Conservation (phyloP, 768 basidiomycete species). For the Boletus patriciae region DNA sequence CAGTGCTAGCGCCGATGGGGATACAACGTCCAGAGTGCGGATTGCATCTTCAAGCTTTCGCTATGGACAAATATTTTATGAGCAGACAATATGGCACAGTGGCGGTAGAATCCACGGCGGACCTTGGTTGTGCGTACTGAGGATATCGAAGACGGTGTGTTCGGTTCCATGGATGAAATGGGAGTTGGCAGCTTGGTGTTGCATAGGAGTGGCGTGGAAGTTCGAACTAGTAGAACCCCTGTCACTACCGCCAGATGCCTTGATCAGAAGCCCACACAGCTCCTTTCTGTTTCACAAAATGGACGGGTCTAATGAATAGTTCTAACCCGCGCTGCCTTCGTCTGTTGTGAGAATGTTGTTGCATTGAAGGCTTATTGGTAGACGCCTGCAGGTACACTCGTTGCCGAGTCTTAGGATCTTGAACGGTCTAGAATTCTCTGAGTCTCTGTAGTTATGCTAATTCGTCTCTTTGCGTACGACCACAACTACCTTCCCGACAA, state of each 20-base stretch:
- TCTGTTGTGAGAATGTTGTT: neutral
- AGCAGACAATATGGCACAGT: neutral
- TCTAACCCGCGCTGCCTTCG: neutral
- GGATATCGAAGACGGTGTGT: conserved; percentile 14
- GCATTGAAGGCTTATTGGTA: too few species aligned
- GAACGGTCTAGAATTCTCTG: too few species aligned
- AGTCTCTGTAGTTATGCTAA: too few species aligned
- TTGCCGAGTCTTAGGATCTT: too few species aligned
- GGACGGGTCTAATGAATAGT: neutral
- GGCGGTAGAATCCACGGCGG: neutral
- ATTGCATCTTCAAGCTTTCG: conserved; percentile 84
- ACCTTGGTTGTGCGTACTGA: conserved; percentile 47
- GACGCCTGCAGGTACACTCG: too few species aligned
- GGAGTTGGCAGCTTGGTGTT: neutral
- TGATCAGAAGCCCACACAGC: neutral
- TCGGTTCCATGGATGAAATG: conserved; percentile 14
- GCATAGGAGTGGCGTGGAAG: conserved; percentile 4
- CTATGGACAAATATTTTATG: conserved; percentile 34
- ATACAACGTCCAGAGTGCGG: conserved; percentile 61
- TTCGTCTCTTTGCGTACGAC: too few species aligned
- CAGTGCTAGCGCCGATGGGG: conserved; percentile 27
- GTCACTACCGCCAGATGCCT: too few species aligned
- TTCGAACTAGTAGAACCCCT: neutral
- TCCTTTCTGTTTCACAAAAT: neutral
- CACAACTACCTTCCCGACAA: too few species aligned